phyloP scores from a whole-genome alignment of 129 eudicot genomes.

The Artemisia annua region DNA sequence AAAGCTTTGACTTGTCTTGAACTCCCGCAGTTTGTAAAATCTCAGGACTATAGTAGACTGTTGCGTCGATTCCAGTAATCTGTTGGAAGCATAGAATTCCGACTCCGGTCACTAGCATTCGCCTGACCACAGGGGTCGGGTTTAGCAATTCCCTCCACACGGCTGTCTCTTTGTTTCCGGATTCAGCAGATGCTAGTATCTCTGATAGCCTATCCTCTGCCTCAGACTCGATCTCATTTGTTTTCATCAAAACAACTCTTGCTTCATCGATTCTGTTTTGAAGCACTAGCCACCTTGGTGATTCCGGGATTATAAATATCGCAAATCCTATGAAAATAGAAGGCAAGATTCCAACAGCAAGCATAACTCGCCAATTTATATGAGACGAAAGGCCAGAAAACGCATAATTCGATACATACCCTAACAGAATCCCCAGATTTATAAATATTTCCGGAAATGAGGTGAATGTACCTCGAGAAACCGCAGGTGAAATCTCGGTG shows the following conservation, averaged over 20 bases:
- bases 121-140: constrained; percentile 55
- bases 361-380: constrained; percentile 71
- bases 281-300: constrained; percentile 75
- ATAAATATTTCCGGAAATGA: constrained; percentile 83
- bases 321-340: constrained; percentile 60
- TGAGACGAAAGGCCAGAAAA: constrained; percentile 60
- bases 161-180: constrained; percentile 38
- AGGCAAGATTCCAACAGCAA: constrained; percentile 69
- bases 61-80: constrained; percentile 79
- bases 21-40: constrained; percentile 61
- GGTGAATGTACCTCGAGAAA: constrained; percentile 63
- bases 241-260: constrained; percentile 46
- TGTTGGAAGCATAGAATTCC: constrained; percentile 82
- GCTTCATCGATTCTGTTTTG: constrained; percentile 64
- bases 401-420: constrained; percentile 72
- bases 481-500: constrained; percentile 72
- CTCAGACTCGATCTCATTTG: constrained; percentile 46
- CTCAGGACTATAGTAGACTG: constrained; percentile 71
- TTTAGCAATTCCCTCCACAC: constrained; percentile 60
- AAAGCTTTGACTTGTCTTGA: constrained; percentile 44
- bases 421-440: constrained; percentile 67
- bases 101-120: constrained; percentile 66
- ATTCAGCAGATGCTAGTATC: constrained; percentile 54
- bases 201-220: constrained; percentile 67
- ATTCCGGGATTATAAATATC: constrained; percentile 63